These are phyloP conservation scores for Epichloe elymi DNA, from an alignment of 2,329 filamentous ascomycete species.

Conservation along the genomic window DNA sequence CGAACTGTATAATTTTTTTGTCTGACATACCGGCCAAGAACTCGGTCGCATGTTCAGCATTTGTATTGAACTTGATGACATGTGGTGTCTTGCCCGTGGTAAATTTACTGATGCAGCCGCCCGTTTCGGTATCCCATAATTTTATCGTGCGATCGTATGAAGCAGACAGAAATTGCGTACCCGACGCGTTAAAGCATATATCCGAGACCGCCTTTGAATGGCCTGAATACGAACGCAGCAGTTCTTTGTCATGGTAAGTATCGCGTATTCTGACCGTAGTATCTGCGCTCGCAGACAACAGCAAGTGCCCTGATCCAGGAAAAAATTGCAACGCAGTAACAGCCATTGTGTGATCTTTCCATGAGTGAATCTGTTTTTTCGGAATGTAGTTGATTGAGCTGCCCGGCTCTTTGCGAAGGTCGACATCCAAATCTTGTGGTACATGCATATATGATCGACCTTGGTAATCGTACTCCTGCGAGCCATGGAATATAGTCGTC, in stretches of 20 bases:
- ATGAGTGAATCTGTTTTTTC: constrained; percentile 90
- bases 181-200: constrained; percentile 70
- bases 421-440: constrained; percentile 77
- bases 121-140: constrained; percentile 95
- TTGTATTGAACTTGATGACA: constrained; percentile 85
- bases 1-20: constrained; percentile 98
- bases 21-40: constrained; percentile 96
- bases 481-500: constrained; percentile 77
- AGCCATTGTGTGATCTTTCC: constrained; percentile 71
- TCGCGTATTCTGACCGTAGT: constrained; percentile 90
- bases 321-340: constrained; percentile 87
- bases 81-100: constrained; percentile 92
- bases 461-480: constrained; percentile 78
- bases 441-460: constrained; percentile 97
- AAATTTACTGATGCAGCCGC: constrained; percentile 76
- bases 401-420: constrained; percentile 68
- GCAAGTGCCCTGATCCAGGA: constrained; percentile 71
- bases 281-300: constrained; percentile 84
- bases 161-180: constrained; percentile 76
- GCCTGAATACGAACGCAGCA: constrained; percentile 81
- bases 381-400: constrained; percentile 83
- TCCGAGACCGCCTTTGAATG: constrained; percentile 86
- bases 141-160: constrained; percentile 96
- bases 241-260: constrained; percentile 76
- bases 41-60: constrained; percentile 63